phyloP scores from a whole-genome alignment of 208 protist species.

The Crithidia brevicula region DNA sequence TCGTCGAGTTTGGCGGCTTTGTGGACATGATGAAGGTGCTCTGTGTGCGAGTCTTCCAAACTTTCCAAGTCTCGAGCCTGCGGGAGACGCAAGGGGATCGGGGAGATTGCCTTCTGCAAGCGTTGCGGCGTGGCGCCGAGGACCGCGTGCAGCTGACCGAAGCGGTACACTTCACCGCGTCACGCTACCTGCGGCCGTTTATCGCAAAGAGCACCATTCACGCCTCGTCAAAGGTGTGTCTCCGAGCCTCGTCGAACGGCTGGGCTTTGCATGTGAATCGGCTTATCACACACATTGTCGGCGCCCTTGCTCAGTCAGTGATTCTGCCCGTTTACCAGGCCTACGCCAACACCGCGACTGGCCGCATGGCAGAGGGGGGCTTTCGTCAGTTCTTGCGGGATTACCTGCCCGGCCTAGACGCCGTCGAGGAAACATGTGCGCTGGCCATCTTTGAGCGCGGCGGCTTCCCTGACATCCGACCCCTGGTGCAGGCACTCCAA shows the following conservation, averaged over 20 bases:
- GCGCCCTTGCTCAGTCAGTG: conserved; percentile 36
- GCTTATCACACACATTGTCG: conserved; percentile 74
- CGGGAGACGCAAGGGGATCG: conserved; percentile 25
- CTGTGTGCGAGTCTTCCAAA: conserved; percentile 84
- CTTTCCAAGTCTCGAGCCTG: conserved; percentile 39
- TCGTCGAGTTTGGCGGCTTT: conserved; percentile 78
- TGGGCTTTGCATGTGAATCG: conserved; percentile 72
- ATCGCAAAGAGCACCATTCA: conserved; percentile 61
- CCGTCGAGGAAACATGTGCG: conserved; percentile 55
- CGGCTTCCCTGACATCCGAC: conserved; percentile 57
- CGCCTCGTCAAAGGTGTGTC: conserved; percentile 47
- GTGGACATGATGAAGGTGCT: conserved; percentile 88
- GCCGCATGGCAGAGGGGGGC: conserved; percentile 51
- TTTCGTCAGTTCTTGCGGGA: conserved; percentile 64
- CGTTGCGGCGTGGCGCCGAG: conserved; percentile 75
- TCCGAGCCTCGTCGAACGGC: conserved; percentile 56
- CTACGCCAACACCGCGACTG: conserved; percentile 41
- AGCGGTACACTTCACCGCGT: conserved; percentile 68
- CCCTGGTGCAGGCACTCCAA: conserved; percentile 27
- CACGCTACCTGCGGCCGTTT: conserved; percentile 62
- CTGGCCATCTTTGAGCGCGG: conserved; percentile 65
- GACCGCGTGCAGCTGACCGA: conserved; percentile 62
- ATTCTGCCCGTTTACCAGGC: conserved; percentile 72
- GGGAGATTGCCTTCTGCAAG: conserved; percentile 18
- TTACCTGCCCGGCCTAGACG: conserved; percentile 52